Base-by-base conservation (phyloP, 495 filamentous ascomycete species). In the Trichoderma asperelloides region DNA sequence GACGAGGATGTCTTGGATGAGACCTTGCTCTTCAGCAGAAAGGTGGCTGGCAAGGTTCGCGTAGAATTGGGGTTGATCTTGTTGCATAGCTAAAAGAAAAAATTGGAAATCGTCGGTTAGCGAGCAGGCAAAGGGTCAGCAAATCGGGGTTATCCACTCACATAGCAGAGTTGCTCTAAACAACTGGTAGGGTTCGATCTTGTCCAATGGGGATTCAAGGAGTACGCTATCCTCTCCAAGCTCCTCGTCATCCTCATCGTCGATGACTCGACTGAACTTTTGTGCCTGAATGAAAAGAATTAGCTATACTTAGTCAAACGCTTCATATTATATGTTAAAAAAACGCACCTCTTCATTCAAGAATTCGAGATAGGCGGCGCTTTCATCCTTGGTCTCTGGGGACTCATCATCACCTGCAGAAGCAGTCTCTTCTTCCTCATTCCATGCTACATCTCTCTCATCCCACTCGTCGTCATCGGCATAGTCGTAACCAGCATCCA, bases 341-440 rank as follows among this genome's bases (percentile, higher is more conserved):
- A 66, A 33, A 69, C 77, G 79, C 72, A 89, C 89, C 81, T 97
- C 94, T 73, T 94, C 89, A 71, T 93, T 94, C 62, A 98, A 77
- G 80, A 98, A 98, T 65, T 98, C 94, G 41, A 98, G 85, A 74
- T 98, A 98, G 2, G 95, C 92, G 23, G 90, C 88, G 73, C 91
- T 92, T 78, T 98, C 95, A 72, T 97, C 92, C 70, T 90, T 86
- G 71, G 85, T 82, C 70, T 97, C 95, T 13, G 74, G 78, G 7
- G 84, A 78, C 63, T 85, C 81, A 12, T 77, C 83, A 9, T 60
- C 51, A 23, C 23, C 51, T n/a, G 23, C 25, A 11, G 39, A 8
- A 27, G 28, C 18, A 18, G 21, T n/a, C 1, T 65, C 64, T 15
- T 78, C 78, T 21, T 79, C 80, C 25, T 65, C 70, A 28, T 77